These are phyloP conservation scores for Coemansia sp. DNA, from an alignment of 192 early-diverging fungal species.

Conservation along the genomic window DNA sequence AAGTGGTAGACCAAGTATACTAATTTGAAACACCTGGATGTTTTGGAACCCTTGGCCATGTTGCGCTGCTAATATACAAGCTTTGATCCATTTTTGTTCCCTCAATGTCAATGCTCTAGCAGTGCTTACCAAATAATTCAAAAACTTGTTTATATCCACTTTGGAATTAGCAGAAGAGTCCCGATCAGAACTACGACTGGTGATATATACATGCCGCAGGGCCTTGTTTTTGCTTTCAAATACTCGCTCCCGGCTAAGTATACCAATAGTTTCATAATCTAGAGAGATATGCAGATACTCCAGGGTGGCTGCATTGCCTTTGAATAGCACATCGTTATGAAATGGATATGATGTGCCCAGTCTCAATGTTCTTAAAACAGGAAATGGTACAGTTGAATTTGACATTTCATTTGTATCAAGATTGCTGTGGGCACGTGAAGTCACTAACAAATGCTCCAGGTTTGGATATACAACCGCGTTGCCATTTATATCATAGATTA, in stretches of 20 bases:
- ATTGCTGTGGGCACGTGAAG: not conserved
- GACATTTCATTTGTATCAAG: too few species aligned
- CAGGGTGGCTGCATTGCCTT: not conserved
- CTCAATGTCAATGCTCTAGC: not conserved
- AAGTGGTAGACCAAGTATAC: not conserved
- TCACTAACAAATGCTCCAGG: not conserved
- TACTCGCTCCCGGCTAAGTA: not conserved
- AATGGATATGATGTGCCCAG: not conserved
- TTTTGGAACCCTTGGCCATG: not conserved
- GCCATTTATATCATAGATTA: not conserved
- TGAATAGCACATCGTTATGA: not conserved
- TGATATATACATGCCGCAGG: not conserved
- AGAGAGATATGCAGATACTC: not conserved
- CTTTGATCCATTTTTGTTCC: not conserved
- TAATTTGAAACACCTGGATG: not conserved
- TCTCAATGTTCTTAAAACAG: not conserved
- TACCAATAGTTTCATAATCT: not conserved
- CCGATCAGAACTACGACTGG: not conserved
- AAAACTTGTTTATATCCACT: not conserved
- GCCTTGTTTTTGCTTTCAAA: not conserved
- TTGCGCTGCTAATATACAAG: not conserved
- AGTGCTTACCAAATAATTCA: not conserved
- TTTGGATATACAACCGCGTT: not conserved
- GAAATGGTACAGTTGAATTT: not conserved
- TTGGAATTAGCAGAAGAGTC: not conserved